Percentiles rank a stretch among this genome's conserved stretches.
Evolutionary conservation across 148 eudicot species (phyloP).

Genomic region (Chenopodium quinoa): DNA sequence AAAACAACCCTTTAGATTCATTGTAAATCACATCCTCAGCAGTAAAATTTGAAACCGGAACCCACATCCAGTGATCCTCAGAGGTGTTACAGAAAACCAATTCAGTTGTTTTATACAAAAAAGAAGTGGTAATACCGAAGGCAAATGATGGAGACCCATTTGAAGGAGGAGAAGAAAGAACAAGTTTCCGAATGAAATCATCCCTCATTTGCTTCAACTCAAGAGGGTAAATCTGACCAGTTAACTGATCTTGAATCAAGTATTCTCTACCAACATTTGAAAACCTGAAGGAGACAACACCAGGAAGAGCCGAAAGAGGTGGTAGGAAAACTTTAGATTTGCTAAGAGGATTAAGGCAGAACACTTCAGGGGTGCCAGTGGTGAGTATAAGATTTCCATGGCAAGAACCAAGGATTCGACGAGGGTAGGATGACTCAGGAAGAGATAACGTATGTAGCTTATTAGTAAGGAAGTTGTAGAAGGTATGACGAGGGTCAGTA

Average conservation of each 20-base stretch:
- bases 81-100: conserved; percentile 55
- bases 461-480: conserved; percentile 37
- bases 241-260: conserved; percentile 22
- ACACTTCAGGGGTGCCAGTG: conserved; percentile 45
- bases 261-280: conserved; percentile 59
- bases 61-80: conserved; percentile 44
- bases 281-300: conserved; percentile 46
- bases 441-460: conserved; percentile 38
- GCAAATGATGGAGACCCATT: conserved; percentile 33
- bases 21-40: conserved; percentile 63
- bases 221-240: conserved; percentile 21
- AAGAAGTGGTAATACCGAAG: conserved; percentile 38
- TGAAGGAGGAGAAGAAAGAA: conserved; percentile 54
- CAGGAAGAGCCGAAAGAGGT: conserved; percentile 60
- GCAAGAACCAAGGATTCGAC: conserved; percentile 66
- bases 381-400: conserved; percentile 55
- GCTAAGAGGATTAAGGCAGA: conserved; percentile 58
- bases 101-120: conserved; percentile 31
- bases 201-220: conserved; percentile 58
- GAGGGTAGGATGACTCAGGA: conserved; percentile 41
- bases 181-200: conserved; percentile 47
- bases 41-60: conserved; percentile 34
- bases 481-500: conserved; percentile 25
- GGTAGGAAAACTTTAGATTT: conserved; percentile 39
- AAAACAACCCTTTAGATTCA: conserved; percentile 37